Base-by-base conservation (phyloP, 177 flowering plant genomes). In the Tripterygium wilfordii region DNA sequence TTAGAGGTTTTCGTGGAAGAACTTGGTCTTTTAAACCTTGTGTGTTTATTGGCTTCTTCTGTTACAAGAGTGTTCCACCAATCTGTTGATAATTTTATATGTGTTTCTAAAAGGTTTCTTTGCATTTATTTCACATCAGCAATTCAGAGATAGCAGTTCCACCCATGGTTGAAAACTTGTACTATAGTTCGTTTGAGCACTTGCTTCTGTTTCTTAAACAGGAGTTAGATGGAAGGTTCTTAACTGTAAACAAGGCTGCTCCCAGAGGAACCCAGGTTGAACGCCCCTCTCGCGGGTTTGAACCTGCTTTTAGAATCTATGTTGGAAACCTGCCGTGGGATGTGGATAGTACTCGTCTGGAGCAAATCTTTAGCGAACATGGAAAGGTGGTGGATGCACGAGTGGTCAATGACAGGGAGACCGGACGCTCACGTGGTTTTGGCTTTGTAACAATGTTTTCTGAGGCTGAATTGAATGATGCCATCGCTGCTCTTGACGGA, bases 321-420 rank as follows among this genome's bases (percentile, higher is more conserved):
- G 90, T 90, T 14, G 97, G 96, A 21, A 90, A 90, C 74, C 68
- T 94, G 29, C 85, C 96, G 37, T 94, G 99, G 99, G 72, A 75
- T 59, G 82, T 76, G 36, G 97, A 94, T 57, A 72, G 75, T 56
- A 72, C 48, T 42, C 85, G 90, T 20, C 70, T 94, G 36, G 82
- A 83, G 61, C 86, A 90, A 56, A 37, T 85, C 10, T 88, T 90
- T 61, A 85, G 85, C 53, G 91, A 90, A 54, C 80, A 85, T 59
- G 98, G 96, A 19, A 81, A 79, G 47, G 98, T 90, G 21, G 67
- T 79, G 27, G 70, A 69, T 54, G 89, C 92, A 12, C 68, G 89
- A 29, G 87, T 90, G 10, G 77, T 90, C 53, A 72, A 18, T 59
- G 98, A 90, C 66, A 53, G 92, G 43, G 96, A 90, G 26, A 76